Evolutionary conservation across 371 early-diverging fungal species (phyloP).

Genomic region (Spraguea lophii): DNA sequence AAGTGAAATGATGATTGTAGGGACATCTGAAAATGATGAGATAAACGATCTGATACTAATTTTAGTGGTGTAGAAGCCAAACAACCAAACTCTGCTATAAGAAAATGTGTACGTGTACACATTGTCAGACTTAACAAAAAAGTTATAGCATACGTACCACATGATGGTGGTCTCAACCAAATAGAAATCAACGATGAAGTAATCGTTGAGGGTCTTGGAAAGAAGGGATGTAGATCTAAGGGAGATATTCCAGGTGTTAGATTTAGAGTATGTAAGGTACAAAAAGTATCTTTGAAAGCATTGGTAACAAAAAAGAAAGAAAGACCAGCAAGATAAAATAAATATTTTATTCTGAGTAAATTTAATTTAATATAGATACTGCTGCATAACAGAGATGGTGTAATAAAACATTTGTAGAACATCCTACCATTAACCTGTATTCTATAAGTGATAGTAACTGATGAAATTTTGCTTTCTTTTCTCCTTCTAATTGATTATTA

Average conservation of each 20-base stretch:
- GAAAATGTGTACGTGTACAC: constrained; percentile 99
- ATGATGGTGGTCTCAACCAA: constrained; percentile 95
- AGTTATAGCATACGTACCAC: constrained; percentile 98
- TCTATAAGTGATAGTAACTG: constrained; percentile 15
- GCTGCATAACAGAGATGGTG: constrained; percentile 11
- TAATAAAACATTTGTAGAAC: constrained; percentile 22
- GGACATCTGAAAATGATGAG: constrained; percentile 29
- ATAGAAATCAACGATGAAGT: constrained; percentile 69
- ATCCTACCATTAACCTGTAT: constrained; percentile 14
- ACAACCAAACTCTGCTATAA: constrained; percentile 99
- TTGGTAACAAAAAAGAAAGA: constrained; percentile 99
- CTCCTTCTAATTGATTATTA: constrained; percentile 4
- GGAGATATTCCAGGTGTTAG: constrained; percentile 99
- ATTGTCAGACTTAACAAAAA: constrained; percentile 99
- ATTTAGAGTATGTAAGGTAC: constrained; percentile 99
- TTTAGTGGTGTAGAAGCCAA: constrained; percentile 95
- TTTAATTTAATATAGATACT: too few relatives aligned
- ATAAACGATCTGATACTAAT: constrained; percentile 13
- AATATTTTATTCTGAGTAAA: too few relatives aligned
- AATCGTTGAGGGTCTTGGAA: constrained; percentile 45
- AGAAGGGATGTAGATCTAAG: constrained; percentile 57
- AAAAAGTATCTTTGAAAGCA: constrained; percentile 91
- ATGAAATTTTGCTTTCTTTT: constrained; percentile 11
- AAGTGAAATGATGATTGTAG: constrained; percentile 38
- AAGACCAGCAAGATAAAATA: constrained; percentile 71